Evolutionary conservation across 495 filamentous ascomycete species (phyloP), one percentile per base, ranked within the genome.

Genomic region (Aspergillus ostianus): DNA sequence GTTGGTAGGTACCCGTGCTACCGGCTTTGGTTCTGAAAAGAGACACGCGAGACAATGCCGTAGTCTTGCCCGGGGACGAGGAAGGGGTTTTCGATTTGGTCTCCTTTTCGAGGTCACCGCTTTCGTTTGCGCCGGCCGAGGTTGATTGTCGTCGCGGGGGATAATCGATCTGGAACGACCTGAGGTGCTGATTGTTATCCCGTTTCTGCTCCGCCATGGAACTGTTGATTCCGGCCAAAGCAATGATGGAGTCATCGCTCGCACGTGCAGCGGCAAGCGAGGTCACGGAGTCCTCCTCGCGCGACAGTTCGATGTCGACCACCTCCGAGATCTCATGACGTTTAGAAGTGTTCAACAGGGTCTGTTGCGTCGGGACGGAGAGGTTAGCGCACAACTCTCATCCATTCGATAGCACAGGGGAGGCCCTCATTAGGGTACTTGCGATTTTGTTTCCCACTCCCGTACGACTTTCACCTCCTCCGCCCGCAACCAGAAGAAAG

Each of bases 401-500:
- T 13, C 2, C 29, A 20, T 12, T 15, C 21, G 18, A 15, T 20
- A 20, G 6, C 15, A 46, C 5, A 21, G 36, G 18, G 13, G 9
- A 15, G 53, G 51, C 17, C 26, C 0, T 41, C 9, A 17, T 26
- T 27, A 29, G 50, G 23, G 54, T 36, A 77, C 84, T 77, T 70
- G 88, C 90, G 70, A 98, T 92, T 75, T 93, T 93, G 74, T 97
- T 98, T 29, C 86, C 85, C 36, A 97, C 91, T 50, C 93, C 94
- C 67, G 83, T 94, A 57, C 87, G 85, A 45, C 88, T 85, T 67
- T 92, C 87, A 19, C 93, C 93, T 60, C 93, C 93, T 51, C 94
- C 94, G 27, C 94, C 93, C 41, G 87, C 93, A n/a, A 97, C 91
- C 9, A 96, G 75, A 29, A 97, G 78, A 51, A 84, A 83, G 60